phyloP scores from a whole-genome alignment of 768 basidiomycete genomes.

The Podaxis sp. region DNA sequence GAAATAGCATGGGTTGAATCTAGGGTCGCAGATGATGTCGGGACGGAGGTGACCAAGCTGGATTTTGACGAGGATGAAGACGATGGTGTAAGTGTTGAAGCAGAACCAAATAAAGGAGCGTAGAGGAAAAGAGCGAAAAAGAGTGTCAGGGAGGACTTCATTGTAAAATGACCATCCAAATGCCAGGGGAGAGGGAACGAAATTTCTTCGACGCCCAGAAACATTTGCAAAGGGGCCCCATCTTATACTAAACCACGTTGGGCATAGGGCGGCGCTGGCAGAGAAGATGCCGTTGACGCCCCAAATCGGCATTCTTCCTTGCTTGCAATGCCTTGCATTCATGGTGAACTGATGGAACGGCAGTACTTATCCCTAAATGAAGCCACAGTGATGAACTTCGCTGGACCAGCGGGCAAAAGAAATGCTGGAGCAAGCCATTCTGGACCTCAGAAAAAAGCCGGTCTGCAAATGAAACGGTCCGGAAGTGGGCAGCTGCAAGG shows the following conservation, averaged over 20 bases:
- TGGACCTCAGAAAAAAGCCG: background rate
- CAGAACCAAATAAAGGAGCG: background rate
- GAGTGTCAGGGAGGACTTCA: constrained; percentile 4
- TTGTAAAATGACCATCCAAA: background rate
- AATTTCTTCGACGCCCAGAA: background rate
- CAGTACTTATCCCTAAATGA: background rate
- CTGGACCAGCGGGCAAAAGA: background rate
- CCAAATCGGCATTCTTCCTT: background rate
- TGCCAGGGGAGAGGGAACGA: background rate
- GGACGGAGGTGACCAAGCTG: background rate
- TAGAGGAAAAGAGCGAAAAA: constrained; percentile 3
- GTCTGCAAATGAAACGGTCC: background rate
- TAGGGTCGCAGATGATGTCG: background rate
- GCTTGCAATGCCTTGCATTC: background rate
- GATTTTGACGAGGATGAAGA: background rate
- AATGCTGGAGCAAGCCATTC: background rate
- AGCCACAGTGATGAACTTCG: background rate
- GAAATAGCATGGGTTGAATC: background rate
- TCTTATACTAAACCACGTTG: constrained; percentile 5
- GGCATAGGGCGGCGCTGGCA: constrained; percentile 4
- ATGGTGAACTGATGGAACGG: background rate
- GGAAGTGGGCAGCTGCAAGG: background rate
- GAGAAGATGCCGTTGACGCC: background rate
- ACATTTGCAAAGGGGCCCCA: background rate
- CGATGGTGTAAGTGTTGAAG: background rate